Evolutionary conservation across 495 filamentous ascomycete genomes (phyloP).

Genomic region (Chaetomium tenue): DNA sequence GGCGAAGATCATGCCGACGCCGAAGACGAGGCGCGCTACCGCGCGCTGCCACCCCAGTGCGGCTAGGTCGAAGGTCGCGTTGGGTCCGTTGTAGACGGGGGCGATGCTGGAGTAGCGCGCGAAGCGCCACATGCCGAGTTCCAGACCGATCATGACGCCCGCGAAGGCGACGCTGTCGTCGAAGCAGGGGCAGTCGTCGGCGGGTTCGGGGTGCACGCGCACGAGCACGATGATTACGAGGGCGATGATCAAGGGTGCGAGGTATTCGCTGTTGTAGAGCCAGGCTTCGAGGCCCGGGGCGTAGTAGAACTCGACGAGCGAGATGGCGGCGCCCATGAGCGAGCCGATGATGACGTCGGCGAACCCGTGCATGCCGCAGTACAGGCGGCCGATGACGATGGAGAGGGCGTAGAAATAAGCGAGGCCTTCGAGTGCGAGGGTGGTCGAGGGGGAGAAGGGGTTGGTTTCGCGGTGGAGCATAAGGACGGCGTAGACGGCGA

Average conservation of each 20-base stretch:
- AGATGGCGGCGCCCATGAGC: conserved; percentile 63
- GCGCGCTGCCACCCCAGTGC: conserved; percentile 58
- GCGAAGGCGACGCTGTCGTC: conserved; percentile 95
- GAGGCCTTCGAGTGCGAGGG: conserved; percentile 59
- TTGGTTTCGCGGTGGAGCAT: conserved; percentile 58
- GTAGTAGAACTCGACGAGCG: conserved; percentile 69
- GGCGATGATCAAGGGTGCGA: conserved; percentile 58
- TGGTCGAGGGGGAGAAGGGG: conserved; percentile 50
- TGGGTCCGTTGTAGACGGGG: conserved; percentile 50
- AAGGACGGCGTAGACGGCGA: conserved; percentile 78
- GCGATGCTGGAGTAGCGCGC: conserved; percentile 55
- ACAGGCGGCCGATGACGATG: conserved; percentile 84
- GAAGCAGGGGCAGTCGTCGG: conserved; percentile 95
- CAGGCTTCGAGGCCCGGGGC: conserved; percentile 65
- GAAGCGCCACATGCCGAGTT: conserved; percentile 79
- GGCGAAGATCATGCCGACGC: conserved; percentile 77
- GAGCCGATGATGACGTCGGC: conserved; percentile 81
- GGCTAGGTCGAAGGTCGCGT: conserved; percentile 57
- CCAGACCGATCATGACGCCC: conserved; percentile 78
- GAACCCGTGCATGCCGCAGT: conserved; percentile 99
- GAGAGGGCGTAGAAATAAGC: conserved; percentile 84
- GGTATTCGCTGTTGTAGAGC: conserved; percentile 56
- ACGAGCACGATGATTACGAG: conserved; percentile 70
- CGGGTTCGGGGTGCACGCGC: conserved; percentile 90
- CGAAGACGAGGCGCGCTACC: conserved; percentile 65